Percentiles rank a stretch among this genome's conserved stretches.
Evolutionary conservation across 2,329 filamentous ascomycete genomes (phyloP).

Genomic region (Chalaropsis ovoidea): DNA sequence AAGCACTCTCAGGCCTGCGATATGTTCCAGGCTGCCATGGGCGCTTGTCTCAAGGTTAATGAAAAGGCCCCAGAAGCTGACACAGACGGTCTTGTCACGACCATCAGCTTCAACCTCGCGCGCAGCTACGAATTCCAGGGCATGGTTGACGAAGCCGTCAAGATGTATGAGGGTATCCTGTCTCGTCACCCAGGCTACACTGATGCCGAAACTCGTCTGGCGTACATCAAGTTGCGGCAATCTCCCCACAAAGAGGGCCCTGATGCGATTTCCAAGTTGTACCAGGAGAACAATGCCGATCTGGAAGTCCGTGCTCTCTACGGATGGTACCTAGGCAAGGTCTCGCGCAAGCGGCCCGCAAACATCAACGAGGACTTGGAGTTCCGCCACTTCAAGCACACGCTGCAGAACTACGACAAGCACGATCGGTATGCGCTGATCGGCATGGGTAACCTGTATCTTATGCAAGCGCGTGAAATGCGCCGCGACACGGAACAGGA

Average conservation of each 20-base stretch:
- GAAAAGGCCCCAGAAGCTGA: conserved; percentile 60
- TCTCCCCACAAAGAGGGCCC: conserved; percentile 78
- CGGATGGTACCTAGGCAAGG: conserved; percentile 86
- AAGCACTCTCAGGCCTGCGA: conserved; percentile 70
- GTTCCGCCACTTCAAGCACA: conserved; percentile 92
- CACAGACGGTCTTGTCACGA: conserved; percentile 84
- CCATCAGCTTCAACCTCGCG: conserved; percentile 92
- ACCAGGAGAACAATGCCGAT: conserved; percentile 72
- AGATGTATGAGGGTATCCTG: conserved; percentile 78
- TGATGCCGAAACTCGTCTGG: conserved; percentile 77
- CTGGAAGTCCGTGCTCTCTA: conserved; percentile 87
- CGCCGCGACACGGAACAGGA: conserved; percentile 79
- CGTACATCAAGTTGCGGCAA: conserved; percentile 77
- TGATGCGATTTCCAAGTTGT: conserved; percentile 73
- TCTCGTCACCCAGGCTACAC: conserved; percentile 83
- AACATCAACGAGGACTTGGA: conserved; percentile 85
- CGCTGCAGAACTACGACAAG: conserved; percentile 86
- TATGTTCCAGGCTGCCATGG: conserved; percentile 84
- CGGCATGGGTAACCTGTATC: conserved; percentile 90
- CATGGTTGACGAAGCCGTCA: conserved; percentile 69
- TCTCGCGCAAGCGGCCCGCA: conserved; percentile 66
- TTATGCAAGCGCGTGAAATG: conserved; percentile 86
- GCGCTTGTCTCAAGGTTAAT: conserved; percentile 71
- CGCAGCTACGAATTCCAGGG: conserved; percentile 83
- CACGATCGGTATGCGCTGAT: conserved; percentile 95